phyloP scores from a whole-genome alignment of 2,329 filamentous ascomycete genomes.

The Clathrospora elynae region DNA sequence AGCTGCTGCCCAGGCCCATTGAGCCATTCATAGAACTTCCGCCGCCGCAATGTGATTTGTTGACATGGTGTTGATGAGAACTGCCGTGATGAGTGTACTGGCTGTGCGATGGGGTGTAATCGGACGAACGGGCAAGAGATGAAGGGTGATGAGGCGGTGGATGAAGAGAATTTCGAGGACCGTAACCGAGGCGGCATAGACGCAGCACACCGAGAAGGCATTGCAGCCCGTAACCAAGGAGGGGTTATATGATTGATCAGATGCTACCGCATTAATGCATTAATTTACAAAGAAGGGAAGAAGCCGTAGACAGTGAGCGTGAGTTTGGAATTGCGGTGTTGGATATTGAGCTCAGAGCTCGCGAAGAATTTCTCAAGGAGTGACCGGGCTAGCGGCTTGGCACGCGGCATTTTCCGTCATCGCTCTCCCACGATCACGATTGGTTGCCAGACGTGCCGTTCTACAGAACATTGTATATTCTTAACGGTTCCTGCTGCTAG shows the following conservation, averaged over 20 bases:
- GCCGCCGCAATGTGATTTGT: slow-evolving; percentile 56
- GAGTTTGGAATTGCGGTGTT: too few species aligned
- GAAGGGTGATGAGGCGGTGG: slow-evolving; percentile 22
- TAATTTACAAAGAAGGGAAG: slow-evolving; percentile 13
- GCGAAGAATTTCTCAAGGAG: not conserved
- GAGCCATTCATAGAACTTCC: slow-evolving; percentile 65
- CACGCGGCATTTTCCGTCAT: too few species aligned
- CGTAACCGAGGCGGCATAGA: slow-evolving; percentile 46
- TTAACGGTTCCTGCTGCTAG: too few species aligned
- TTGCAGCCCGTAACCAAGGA: too few species aligned
- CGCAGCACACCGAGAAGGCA: too few species aligned
- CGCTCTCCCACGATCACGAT: too few species aligned
- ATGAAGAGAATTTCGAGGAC: slow-evolving; percentile 33
- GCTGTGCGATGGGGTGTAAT: slow-evolving; percentile 31
- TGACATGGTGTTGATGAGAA: slow-evolving; percentile 47
- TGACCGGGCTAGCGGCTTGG: too few species aligned
- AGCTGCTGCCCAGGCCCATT: slow-evolving; percentile 59
- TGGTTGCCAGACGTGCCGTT: too few species aligned
- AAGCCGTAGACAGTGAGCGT: slow-evolving; percentile 15
- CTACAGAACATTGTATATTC: too few species aligned
- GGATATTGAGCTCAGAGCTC: too few species aligned
- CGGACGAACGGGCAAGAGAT: slow-evolving; percentile 26
- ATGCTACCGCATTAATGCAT: slow-evolving; percentile 39
- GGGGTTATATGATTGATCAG: slow-evolving; percentile 13
- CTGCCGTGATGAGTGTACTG: slow-evolving; percentile 34